These are phyloP conservation scores for Boletellus deceptivus DNA, from an alignment of 1,284 basidiomycete species.

Conservation along the genomic window DNA sequence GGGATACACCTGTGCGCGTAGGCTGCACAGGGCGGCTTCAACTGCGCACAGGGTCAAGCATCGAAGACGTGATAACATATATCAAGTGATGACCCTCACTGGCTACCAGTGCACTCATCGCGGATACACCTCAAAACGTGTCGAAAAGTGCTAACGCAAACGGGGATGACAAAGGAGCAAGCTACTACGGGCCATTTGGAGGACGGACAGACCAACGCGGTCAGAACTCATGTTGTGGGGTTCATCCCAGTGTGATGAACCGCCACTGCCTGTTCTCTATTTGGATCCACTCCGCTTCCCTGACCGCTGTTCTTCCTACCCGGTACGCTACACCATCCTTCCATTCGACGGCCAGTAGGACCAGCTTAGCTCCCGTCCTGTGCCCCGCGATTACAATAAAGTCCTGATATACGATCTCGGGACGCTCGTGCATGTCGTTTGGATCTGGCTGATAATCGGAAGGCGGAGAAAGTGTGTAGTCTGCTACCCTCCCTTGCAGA, in stretches of 20 bases:
- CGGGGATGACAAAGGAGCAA: no score
- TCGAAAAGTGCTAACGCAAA: no score
- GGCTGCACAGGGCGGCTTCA: no score
- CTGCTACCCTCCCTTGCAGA: not conserved
- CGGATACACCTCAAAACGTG: no score
- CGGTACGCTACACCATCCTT: slow-evolving; percentile 18
- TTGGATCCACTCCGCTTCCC: slow-evolving; percentile 3
- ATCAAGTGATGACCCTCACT: no score
- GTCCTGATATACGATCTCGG: slow-evolving; percentile 12
- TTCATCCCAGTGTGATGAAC: slow-evolving; percentile 10
- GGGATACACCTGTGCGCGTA: no score
- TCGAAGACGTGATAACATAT: no score
- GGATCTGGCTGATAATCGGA: not conserved
- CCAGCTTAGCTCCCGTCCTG: not conserved
- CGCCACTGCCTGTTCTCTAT: slow-evolving; percentile 21
- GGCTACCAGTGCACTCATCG: no score
- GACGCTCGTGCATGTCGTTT: not conserved
- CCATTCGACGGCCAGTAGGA: slow-evolving; percentile 21
- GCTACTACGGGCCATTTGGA: no score
- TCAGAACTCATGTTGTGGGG: no score
- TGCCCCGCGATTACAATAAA: slow-evolving; percentile 18
- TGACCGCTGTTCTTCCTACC: slow-evolving; percentile 4
- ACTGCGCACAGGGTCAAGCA: no score
- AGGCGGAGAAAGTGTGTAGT: not conserved
- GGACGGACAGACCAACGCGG: no score